Conservation (phyloP, 192 early-diverging fungal genomes). For the Coemansia sp. region DNA sequence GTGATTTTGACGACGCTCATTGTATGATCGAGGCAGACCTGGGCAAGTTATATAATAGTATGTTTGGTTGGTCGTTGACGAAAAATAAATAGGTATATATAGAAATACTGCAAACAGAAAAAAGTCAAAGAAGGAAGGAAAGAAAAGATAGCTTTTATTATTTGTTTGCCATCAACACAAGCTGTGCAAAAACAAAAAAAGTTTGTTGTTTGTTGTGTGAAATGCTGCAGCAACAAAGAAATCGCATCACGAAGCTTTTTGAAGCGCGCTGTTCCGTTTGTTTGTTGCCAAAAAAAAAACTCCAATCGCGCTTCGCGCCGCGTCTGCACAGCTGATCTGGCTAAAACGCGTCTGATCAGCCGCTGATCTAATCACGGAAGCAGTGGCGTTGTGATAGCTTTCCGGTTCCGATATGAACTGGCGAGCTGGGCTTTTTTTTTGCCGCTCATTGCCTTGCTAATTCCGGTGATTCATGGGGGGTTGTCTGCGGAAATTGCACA, state of each 20-base stretch:
- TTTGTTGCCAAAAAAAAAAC: not conserved
- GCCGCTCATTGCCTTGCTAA: not conserved
- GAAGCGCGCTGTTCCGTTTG: not conserved
- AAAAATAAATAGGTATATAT: no score
- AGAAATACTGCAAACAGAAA: not conserved
- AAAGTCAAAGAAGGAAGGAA: constrained; percentile 1
- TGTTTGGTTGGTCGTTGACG: not conserved
- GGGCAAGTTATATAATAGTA: not conserved
- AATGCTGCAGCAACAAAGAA: not conserved
- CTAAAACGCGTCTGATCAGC: not conserved
- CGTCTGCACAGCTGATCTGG: not conserved
- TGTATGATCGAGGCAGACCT: not conserved
- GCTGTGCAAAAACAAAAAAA: no score
- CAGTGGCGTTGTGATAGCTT: not conserved
- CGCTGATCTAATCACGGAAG: not conserved
- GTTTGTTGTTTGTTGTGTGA: not conserved
- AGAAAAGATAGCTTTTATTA: not conserved
- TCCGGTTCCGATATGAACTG: not conserved
- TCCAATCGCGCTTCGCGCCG: not conserved
- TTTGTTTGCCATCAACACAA: no score
- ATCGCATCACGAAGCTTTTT: not conserved
- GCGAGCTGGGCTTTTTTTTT: not conserved
- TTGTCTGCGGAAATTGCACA: constrained; percentile 1
- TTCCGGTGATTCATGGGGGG: not conserved
- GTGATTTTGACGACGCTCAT: constrained; percentile 84